Conservation (phyloP, 2,329 filamentous ascomycete genomes). For the Xylaria arbuscula region DNA sequence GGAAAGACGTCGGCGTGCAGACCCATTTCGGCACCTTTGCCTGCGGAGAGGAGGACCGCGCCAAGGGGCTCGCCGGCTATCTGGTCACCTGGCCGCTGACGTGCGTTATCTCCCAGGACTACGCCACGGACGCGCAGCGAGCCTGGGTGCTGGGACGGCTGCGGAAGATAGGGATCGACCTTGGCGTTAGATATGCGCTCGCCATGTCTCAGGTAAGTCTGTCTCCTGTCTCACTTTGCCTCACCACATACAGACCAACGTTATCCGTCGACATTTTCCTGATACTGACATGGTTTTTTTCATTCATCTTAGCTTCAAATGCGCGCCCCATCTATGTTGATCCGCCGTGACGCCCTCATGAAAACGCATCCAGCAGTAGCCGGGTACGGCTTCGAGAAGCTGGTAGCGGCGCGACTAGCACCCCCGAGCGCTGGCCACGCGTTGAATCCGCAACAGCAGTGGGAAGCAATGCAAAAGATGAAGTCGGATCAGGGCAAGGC, state of each 20-base stretch:
- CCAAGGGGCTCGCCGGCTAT: constrained; percentile 68
- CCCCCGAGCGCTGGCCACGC: constrained; percentile 52
- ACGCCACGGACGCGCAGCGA: constrained; percentile 68
- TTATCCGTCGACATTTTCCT: background rate
- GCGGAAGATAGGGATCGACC: constrained; percentile 63
- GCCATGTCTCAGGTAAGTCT: constrained; percentile 62
- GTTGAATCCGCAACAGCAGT: constrained; percentile 60
- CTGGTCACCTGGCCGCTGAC: constrained; percentile 70
- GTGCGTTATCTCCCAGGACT: constrained; percentile 66
- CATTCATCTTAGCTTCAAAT: constrained; percentile 60
- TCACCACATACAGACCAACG: background rate
- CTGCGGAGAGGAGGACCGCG: constrained; percentile 61
- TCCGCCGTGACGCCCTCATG: constrained; percentile 64
- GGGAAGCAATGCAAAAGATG: constrained; percentile 60
- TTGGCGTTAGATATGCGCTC: constrained; percentile 69
- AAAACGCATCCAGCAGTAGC: constrained; percentile 54
- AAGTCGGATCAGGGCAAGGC: constrained; percentile 57
- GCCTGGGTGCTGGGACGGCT: constrained; percentile 66
- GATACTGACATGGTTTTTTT: background rate
- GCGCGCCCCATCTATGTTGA: constrained; percentile 71
- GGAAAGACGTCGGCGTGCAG: constrained; percentile 52
- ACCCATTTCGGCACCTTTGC: constrained; percentile 59
- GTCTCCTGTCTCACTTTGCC: background rate
- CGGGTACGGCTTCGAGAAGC: constrained; percentile 57
- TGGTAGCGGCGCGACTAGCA: constrained; percentile 55